Evolutionary conservation across 164 flowering plant species (phyloP), one percentile per base, ranked within the genome.

Genomic region (Nymphaea thermarum): DNA sequence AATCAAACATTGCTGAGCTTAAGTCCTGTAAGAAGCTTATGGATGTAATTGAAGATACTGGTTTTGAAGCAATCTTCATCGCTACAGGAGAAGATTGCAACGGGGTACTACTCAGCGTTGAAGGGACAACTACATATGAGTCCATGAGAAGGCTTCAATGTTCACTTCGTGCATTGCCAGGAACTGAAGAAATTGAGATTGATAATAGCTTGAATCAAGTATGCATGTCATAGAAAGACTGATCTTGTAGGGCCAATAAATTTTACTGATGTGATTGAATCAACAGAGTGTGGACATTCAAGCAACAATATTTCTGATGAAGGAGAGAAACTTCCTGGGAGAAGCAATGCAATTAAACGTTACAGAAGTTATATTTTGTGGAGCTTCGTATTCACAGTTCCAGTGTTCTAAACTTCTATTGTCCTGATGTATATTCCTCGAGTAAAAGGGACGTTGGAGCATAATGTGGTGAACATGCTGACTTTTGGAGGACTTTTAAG

Each of bases 301-400:
- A 78, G 93, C 88, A 60, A 73, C 18, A 41, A 78, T 93, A 62
- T 72, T 69, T 85, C 91, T 51, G 80, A 85, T 64, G 89, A 65
- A 66, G 72, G 77, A 62, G 85, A 82, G 44, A 80, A 80, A 71
- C 86, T 81, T 43, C 61, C 77, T 63, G 77, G 73, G 16, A 79
- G 81, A 65, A 68, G 77, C 60, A 77, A 81, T n/a, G 96, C 90
- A 71, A 84, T 90, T 42, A 77, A 77, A 68, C 73, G 75, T 41
- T 93, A 93, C 62, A 75, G 74, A 43, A 73, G 51, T 42, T 82
- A 82, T 43, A 87, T 93, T 62, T 67, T 85, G 8, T 93, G 96
- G 97, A 93, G 97, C 75, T 74, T 87, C 65, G 68, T 89, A 44
- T 93, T 93, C 64, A 84, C 98, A 0, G 68, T 87, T 61, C 96